Evolutionary conservation across 345 rosid genomes (phyloP), one percentile per base, ranked within the genome.

Genomic region (Pseudoturritis turrita): DNA sequence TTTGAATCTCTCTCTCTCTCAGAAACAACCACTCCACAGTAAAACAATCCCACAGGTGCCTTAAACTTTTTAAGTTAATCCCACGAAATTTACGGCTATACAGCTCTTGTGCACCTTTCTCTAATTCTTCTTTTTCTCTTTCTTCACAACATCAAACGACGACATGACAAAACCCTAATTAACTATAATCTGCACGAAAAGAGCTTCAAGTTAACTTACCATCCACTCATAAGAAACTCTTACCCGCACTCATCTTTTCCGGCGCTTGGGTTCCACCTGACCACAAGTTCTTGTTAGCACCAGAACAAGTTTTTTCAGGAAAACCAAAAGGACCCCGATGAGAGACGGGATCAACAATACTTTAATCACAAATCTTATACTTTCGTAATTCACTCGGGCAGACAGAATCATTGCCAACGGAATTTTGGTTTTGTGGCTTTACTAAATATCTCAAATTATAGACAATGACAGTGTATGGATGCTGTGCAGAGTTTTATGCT

Each of bases 251-350:
- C 40, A 57, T 65, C 37, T 73, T 49, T 29, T 73, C 33, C 72
- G 41, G 59, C 77, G 72, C 9, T 73, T 73, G 21, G 77, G 51
- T 37, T 47, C 67, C 53, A 65, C 77, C 77, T 73, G 77, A 73
- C 36, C 60, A 65, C 26, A 46, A 36, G 22, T 47, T 17, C 5
- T 14, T 64, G 40, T 73, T 45, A 36, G 26, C 37, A 52, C 22
- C 22, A 46, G 4, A 35, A 46, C 47, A 51, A 14, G 22, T 51
- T 21, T 15, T 23, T 65, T 15, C 35, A 21, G 14, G 28, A 33
- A 17, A 45, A n/a, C n/a, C n/a, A n/a, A n/a, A n/a, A n/a, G n/a
- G n/a, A n/a, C n/a, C n/a, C n/a, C n/a, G n/a, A n/a, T n/a, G n/a
- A n/a, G n/a, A n/a, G n/a, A n/a, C n/a, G 12, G 3, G 12, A 50